Base-by-base conservation (phyloP, 495 filamentous ascomycete species). In the Aspergillus carlsbadensis region DNA sequence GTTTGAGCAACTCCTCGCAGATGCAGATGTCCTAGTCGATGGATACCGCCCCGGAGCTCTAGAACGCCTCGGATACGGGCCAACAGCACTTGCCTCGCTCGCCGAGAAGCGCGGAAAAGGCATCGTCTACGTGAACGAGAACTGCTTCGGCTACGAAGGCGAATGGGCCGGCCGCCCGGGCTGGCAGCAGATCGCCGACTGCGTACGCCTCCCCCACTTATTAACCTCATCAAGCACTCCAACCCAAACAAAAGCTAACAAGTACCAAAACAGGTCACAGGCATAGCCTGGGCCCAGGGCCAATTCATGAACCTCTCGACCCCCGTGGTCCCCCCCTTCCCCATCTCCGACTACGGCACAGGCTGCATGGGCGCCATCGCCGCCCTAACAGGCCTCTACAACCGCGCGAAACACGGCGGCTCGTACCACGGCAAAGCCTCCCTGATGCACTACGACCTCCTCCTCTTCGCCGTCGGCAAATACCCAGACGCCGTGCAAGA, bases 271-370 rank as follows among this genome's bases (percentile, higher is more conserved):
- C 64, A 81, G 71, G 80, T 83, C 2, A 84, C 78, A 17, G 86
- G 87, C 14, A 75, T 90, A 6, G 87, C 88, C 6, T 90, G 86
- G 87, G 83, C 82, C 4, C 88, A 91, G 67, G 88, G 87, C 10
- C 55, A 80, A 41, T 86, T 85, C 69, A 90, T 92, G 86, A 86
- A 86, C 10, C 71, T 83, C 10, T 63, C 79, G 10, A 83, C 84
- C 58, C 88, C 88, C 3, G 81, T 90, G n/a, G 82, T 91, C 0
- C 89, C 88, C 44, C 87, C 87, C 0, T 91, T 91, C 69, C 89
- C 88, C 20, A 91, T 89, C 75, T 89, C 84, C 35, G 89, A 91
- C 71, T 91, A 93, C 68, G 85, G 88, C 26, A 90, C 88, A 2
- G 88, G 79, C 22, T 82, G 81, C 58, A 81, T 87, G 70, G 86